These are phyloP conservation scores for Fusarium austroafricanum DNA, from an alignment of 2,329 filamentous ascomycete species.

Conservation along the genomic window DNA sequence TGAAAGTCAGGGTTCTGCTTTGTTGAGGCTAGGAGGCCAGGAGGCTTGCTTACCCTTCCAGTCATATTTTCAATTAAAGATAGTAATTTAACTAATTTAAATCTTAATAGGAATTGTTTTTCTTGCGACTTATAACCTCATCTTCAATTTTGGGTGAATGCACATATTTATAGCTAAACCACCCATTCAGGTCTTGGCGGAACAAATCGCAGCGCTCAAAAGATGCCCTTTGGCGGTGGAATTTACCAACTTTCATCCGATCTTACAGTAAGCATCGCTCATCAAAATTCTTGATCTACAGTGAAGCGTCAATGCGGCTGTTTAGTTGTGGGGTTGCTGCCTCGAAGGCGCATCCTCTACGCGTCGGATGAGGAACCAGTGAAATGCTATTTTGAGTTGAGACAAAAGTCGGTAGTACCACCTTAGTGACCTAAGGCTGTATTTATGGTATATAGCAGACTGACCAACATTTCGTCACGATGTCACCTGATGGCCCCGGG, in stretches of 20 bases:
- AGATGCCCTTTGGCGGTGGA: neutral
- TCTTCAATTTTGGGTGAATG: neutral
- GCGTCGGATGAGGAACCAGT: neutral
- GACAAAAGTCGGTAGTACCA: too few relatives aligned
- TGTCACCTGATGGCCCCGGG: neutral
- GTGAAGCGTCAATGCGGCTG: neutral
- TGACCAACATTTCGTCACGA: constrained; percentile 10
- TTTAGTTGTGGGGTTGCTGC: constrained; percentile 8
- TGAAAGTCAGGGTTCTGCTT: neutral
- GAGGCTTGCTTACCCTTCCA: neutral
- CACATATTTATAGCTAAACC: too few relatives aligned
- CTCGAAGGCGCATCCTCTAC: constrained; percentile 9
- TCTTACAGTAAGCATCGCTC: neutral
- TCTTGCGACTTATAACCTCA: neutral
- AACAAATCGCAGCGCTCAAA: neutral
- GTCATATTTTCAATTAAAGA: neutral
- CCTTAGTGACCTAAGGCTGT: too few relatives aligned
- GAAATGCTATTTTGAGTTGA: too few relatives aligned
- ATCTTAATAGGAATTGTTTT: neutral
- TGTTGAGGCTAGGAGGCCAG: neutral
- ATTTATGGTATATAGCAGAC: too few relatives aligned
- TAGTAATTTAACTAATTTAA: neutral
- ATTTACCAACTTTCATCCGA: neutral
- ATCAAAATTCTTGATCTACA: neutral
- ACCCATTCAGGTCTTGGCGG: too few relatives aligned